Evolutionary conservation across 768 basidiomycete genomes (phyloP).

Genomic region (Mycena amicta): DNA sequence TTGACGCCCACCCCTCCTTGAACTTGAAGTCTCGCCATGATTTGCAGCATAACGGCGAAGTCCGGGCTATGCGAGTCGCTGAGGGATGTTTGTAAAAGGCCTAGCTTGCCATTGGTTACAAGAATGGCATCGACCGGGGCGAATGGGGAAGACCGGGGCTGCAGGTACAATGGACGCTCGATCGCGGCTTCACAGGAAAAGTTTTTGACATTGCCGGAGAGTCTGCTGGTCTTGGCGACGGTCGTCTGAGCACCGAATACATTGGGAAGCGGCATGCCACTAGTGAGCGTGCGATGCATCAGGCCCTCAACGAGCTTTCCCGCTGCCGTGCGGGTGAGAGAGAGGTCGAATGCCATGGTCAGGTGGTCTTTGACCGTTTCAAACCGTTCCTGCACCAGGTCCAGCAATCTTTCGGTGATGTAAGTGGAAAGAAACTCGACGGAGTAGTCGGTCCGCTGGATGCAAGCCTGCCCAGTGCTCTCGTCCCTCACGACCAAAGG

Average conservation of each 20-base stretch:
- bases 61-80: conserved; percentile 4
- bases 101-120: conserved; percentile 1
- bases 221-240: neutral
- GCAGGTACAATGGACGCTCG: conserved; percentile 9
- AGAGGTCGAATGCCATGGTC: neutral
- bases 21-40: conserved; percentile 6
- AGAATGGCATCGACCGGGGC: neutral
- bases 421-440: neutral
- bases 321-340: conserved; percentile 3
- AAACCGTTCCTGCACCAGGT: too few relatives aligned
- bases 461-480: too few relatives aligned
- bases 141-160: conserved; percentile 1
- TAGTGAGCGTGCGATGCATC: conserved; percentile 4
- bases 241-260: conserved; percentile 9
- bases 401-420: too few relatives aligned
- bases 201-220: conserved; percentile 8
- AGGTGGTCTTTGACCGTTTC: too few relatives aligned
- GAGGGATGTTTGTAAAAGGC: conserved; percentile 5
- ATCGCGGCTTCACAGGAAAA: conserved; percentile 1
- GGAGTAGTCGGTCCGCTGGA: too few relatives aligned
- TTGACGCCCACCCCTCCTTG: neutral
- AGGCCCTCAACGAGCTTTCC: conserved; percentile 8
- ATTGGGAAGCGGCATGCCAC: conserved; percentile 1
- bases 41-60: conserved; percentile 5
- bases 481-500: neutral